These are phyloP conservation scores for Heliocybe sulcata DNA, from an alignment of 1,284 basidiomycete genomes.

Conservation along the genomic window DNA sequence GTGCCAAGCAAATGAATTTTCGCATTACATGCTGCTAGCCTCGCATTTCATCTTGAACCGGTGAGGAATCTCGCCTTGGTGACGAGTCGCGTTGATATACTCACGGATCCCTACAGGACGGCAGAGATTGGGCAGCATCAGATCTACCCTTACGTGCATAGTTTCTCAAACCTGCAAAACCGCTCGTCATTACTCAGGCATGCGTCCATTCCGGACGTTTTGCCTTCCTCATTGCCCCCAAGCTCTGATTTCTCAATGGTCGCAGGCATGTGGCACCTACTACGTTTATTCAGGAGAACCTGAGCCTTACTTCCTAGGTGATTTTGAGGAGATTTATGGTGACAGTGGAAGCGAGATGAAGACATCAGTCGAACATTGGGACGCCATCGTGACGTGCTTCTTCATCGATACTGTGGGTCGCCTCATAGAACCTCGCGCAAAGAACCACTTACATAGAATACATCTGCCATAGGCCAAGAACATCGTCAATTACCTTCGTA, in stretches of 20 bases:
- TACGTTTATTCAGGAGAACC: background rate
- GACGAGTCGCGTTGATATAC: slow-evolving; percentile 7
- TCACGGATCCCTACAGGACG: slow-evolving; percentile 40
- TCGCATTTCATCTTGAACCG: slow-evolving; percentile 80
- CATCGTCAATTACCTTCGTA: slow-evolving; percentile 83
- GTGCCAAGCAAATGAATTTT: slow-evolving; percentile 91
- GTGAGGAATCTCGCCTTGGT: slow-evolving; percentile 32
- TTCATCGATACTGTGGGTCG: slow-evolving; percentile 87
- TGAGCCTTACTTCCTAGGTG: slow-evolving; percentile 39
- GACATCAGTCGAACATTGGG: slow-evolving; percentile 74
- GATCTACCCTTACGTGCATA: slow-evolving; percentile 86
- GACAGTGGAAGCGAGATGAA: too few relatives aligned
- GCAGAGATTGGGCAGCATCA: slow-evolving; percentile 58
- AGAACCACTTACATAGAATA: background rate
- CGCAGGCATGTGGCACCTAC: slow-evolving; percentile 45
- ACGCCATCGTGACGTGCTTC: slow-evolving; percentile 92
- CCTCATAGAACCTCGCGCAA: background rate
- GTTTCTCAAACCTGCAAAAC: slow-evolving; percentile 77
- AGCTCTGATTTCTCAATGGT: slow-evolving; percentile 75
- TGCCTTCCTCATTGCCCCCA: slow-evolving; percentile 64
- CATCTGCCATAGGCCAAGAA: slow-evolving; percentile 66
- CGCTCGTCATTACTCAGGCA: slow-evolving; percentile 55
- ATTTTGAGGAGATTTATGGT: slow-evolving; percentile 90
- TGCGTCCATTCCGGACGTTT: slow-evolving; percentile 77
- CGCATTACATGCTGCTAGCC: slow-evolving; percentile 85